Evolutionary conservation across 805 yeast genomes (phyloP), one percentile per base, ranked within the genome.

Genomic region (Yarrowia alimentaria): DNA sequence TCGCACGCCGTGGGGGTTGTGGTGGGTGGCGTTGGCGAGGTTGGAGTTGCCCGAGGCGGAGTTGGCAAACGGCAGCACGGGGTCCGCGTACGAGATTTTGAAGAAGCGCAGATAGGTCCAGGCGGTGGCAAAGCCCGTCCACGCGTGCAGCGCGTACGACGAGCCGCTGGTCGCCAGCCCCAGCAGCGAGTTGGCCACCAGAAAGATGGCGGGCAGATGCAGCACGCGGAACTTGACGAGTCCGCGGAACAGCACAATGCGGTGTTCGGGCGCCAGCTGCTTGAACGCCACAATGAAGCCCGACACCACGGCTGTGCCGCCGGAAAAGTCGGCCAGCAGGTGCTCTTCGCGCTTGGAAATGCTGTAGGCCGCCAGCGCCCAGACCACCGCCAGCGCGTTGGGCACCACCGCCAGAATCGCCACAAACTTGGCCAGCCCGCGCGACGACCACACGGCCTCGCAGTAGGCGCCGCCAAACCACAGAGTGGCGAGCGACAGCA

Each of bases 21-120:
- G 25, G 22, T 51, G 57, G 14, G 49, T 20, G 1, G 45, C 35
- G 10, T 32, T 52, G 9, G 51, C 29, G 3, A 50, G 35, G n/a
- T 33, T 32, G 8, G 48, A 19, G 10, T 17, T 11, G 34, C 8
- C n/a, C 14, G 53, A 24, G 18, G 50, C 12, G 8, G 57, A 43
- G 13, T 21, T 38, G 8, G 60, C 37, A 16, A 57, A 73, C 53
- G 85, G 81, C 54, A 81, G 67, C n/a, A 72, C 63, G 34, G 79
- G 81, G 51, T 78, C 83, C 17, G 69, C 64, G n/a, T 70, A 66
- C 37, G 77, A 73, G 12, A 75, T 61, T 60, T 88, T 93, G 69
- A 69, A 81, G 65, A 87, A 90, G 57, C 98, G 75, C 58, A 90
- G 71, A 63, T 88, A 91, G 38, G 68, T 62, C 86, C 91, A 90